Base-by-base conservation (phyloP, 352 stramenopile species). In the Globisporangium irregulare region DNA sequence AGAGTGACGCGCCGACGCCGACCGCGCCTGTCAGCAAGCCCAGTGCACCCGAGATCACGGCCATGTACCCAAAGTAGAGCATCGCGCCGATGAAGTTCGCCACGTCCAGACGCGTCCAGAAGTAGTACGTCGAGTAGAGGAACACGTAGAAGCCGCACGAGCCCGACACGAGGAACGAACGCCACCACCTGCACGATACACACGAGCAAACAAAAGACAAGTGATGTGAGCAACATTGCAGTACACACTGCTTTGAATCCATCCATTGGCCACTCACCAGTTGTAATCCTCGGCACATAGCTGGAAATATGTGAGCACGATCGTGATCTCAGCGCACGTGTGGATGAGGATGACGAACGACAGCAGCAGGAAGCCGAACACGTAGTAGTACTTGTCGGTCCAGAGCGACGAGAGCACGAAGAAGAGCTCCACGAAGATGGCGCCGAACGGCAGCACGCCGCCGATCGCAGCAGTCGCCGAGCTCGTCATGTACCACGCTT, bases 221-320 rank as follows among this genome's bases (percentile, higher is more conserved):
- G 29, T 14, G 4, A 1, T 38, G n/a, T 48, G 12, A 50, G 48
- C 4, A 20, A 53, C 12, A 41, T 60, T 20, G 29, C 34, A 70
- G 53, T 66, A 25, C 22, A 69, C 29, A 50, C 29, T 10, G 15
- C 41, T 50, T 50, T 50, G 41, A 9, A n/a, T 27, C 36, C 46
- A 48, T 14, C 41, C 41, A 20, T 46, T 18, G 10, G 15, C 5
- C 61, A 82, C 84, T 68, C 73, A 99, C 98, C 98, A 99, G 82
- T 99, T 96, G 84, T 99, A 99, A 84, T 99, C 98, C 82, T 99
- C 98, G 32, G 94, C 84, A 75, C 97, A 99, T 14, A 99, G 94
- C 89, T 99, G 98, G 79, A 99, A 99, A 85, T 99, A 99, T 70
- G 90, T 98, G 76, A 99, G 94, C 46, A 99, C 94, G 74, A 99